Percentiles rank a stretch among this genome's conserved stretches.
Conservation (phyloP, 192 early-diverging fungal species). For the Thamnidium elegans region DNA sequence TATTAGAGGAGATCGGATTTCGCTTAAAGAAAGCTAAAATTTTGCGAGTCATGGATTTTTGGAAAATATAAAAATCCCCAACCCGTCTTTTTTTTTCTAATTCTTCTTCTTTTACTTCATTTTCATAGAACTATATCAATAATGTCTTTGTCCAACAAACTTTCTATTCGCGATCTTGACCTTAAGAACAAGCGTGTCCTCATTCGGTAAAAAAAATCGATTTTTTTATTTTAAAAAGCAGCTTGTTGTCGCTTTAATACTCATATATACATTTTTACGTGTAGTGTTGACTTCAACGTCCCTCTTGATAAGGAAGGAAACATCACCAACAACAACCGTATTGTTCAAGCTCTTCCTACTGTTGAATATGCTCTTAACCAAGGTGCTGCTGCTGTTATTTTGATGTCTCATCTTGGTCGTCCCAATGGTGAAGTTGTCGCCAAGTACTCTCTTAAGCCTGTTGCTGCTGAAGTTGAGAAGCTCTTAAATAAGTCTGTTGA, state of each 20-base stretch:
- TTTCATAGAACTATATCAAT: conserved; percentile 30
- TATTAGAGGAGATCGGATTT: no score
- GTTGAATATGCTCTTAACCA: conserved; percentile 88
- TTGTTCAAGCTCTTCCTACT: conserved; percentile 91
- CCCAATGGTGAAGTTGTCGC: conserved; percentile 85
- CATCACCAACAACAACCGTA: conserved; percentile 97
- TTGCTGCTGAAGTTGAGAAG: conserved; percentile 75
- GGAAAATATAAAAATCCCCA: no score
- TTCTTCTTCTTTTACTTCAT: conserved; percentile 9
- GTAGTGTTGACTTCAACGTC: conserved; percentile 98
- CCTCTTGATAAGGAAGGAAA: conserved; percentile 80
- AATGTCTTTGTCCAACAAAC: conserved; percentile 76
- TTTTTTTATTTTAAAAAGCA: background rate
- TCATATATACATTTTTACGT: background rate
- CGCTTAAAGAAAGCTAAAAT: no score
- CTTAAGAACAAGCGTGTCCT: conserved; percentile 85
- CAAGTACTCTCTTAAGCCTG: conserved; percentile 93
- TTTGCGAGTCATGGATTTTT: no score
- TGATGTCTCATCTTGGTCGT: conserved; percentile 97
- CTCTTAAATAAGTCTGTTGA: conserved; percentile 80
- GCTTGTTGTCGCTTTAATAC: no score
- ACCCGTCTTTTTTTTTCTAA: background rate
- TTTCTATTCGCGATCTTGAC: conserved; percentile 84
- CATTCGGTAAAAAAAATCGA: conserved; percentile 63
- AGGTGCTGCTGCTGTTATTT: conserved; percentile 83